Percentiles rank a stretch among this genome's conserved stretches.
Evolutionary conservation across 805 yeast species (phyloP).

Genomic region (Monosporozyma siamensis): DNA sequence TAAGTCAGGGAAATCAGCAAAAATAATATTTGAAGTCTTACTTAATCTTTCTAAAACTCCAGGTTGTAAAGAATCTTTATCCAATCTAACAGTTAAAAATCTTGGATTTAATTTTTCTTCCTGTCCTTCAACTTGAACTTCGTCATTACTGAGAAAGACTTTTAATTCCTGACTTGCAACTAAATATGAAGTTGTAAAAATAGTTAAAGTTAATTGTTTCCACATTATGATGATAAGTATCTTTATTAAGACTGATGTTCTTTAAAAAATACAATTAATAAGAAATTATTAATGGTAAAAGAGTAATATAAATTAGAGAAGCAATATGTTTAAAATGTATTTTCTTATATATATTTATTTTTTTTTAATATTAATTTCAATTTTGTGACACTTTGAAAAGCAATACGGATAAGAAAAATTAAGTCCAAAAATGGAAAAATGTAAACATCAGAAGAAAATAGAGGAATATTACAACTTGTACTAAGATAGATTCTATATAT

Average conservation of each 20-base stretch:
- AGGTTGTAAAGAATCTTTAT: constrained; percentile 14
- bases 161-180: constrained; percentile 6
- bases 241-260: too few relatives aligned
- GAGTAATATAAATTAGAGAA: not conserved
- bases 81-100: constrained; percentile 14
- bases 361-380: not conserved
- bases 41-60: constrained; percentile 16
- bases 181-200: constrained; percentile 1
- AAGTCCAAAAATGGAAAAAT: not conserved
- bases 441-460: not conserved
- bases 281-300: not conserved
- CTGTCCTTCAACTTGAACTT: constrained; percentile 3
- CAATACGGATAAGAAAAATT: not conserved
- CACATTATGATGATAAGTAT: constrained; percentile 5
- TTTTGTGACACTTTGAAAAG: not conserved
- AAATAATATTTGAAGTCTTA: constrained; percentile 18
- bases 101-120: not conserved
- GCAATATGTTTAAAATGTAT: not conserved
- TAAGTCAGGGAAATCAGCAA: constrained; percentile 21
- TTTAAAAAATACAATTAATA: not conserved
- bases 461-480: not conserved
- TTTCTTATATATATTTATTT: not conserved
- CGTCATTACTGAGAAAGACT: constrained; percentile 13
- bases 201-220: constrained; percentile 8
- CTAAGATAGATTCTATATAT: too few relatives aligned